These are phyloP conservation scores for Fraxinus sp. DNA, from an alignment of 305 asterid genomes.

Conservation along the genomic window DNA sequence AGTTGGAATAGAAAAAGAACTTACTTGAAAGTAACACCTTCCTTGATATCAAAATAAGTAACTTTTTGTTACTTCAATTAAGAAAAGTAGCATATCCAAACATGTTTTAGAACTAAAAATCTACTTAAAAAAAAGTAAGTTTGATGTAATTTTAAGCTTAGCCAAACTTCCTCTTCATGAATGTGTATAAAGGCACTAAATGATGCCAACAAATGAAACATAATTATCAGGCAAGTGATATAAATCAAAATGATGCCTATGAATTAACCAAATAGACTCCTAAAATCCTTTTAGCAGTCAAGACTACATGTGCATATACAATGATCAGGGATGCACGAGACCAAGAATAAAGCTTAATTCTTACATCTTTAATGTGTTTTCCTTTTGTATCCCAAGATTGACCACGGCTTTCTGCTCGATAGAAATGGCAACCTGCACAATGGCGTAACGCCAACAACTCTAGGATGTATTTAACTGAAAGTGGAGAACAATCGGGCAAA, in stretches of 20 bases:
- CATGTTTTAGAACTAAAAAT: no score
- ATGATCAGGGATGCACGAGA: neutral
- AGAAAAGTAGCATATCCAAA: neutral
- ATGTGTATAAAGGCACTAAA: neutral
- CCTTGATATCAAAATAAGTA: neutral
- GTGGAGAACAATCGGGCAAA: conserved; percentile 88
- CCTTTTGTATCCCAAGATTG: conserved; percentile 76
- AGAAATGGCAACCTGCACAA: conserved; percentile 84
- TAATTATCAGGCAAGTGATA: neutral
- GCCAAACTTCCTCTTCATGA: no score
- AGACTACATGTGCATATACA: neutral
- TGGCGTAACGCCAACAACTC: conserved; percentile 64
- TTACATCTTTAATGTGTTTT: conserved; percentile 78
- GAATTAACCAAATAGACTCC: neutral
- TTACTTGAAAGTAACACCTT: no score
- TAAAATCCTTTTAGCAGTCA: neutral
- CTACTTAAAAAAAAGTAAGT: no score
- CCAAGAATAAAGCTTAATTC: conserved; percentile 21
- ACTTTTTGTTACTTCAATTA: neutral
- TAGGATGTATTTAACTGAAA: conserved; percentile 61
- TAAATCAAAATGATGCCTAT: neutral
- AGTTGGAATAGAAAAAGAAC: neutral
- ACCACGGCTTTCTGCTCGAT: conserved; percentile 83
- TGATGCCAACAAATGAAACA: neutral
- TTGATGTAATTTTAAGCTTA: no score